Conservation (phyloP, 352 stramenopile species). For the Globisporangium heterothallicum region DNA sequence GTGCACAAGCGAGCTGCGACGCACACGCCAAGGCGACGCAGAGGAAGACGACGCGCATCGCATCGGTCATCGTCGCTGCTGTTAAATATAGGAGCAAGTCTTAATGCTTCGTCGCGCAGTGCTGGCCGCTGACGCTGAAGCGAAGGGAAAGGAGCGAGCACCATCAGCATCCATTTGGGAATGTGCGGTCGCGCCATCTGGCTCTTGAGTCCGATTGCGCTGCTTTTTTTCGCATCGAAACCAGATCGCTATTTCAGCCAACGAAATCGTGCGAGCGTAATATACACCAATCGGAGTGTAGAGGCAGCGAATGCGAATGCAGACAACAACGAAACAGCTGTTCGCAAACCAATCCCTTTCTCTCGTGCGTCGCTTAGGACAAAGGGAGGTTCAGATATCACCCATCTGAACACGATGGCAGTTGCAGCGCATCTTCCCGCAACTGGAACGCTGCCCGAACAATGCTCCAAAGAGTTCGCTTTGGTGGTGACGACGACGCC, state of each 20-base stretch:
- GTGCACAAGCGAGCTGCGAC: background rate
- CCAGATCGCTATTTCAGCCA: background rate
- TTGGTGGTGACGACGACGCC: too few species aligned
- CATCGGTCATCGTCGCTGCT: conserved; percentile 6
- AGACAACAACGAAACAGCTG: background rate
- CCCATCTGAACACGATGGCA: too few species aligned
- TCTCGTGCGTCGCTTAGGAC: too few species aligned
- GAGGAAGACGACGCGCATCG: background rate
- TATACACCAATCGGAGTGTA: too few species aligned
- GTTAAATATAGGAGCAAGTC: too few species aligned
- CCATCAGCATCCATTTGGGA: background rate
- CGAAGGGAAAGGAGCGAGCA: background rate
- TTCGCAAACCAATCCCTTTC: too few species aligned
- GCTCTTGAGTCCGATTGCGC: background rate
- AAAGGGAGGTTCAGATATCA: too few species aligned
- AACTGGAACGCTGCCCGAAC: too few species aligned
- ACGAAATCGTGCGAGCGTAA: too few species aligned
- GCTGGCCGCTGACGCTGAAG: background rate
- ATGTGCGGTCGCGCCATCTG: background rate
- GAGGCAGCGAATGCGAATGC: background rate
- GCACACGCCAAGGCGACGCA: background rate
- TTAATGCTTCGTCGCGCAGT: too few species aligned
- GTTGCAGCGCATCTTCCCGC: too few species aligned
- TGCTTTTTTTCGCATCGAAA: background rate
- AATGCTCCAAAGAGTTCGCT: too few species aligned